A percentile compares a stretch with the other conserved stretches of the same genome.
Evolutionary conservation across 2,329 filamentous ascomycete genomes (phyloP).

Genomic region (Ascochyta viciae-villosae): DNA sequence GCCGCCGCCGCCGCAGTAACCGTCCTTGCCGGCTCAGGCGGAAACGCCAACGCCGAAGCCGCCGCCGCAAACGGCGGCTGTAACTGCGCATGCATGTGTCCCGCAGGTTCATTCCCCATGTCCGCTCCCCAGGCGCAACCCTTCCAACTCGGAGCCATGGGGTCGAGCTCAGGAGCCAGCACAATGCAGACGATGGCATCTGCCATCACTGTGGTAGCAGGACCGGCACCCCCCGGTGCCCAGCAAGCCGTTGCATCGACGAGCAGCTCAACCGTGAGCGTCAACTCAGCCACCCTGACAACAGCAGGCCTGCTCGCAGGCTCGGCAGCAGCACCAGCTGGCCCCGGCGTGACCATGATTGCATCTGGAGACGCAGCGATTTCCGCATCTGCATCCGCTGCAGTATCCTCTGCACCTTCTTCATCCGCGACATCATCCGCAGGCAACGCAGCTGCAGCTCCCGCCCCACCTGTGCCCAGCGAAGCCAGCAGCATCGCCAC

Average conservation of each 20-base stretch:
- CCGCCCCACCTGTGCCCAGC: constrained; percentile 1
- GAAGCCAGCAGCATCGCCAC: constrained; percentile 3
- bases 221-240: constrained; percentile 19
- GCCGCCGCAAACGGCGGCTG: constrained; percentile 31
- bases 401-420: neutral
- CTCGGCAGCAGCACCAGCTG: constrained; percentile 28
- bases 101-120: constrained; percentile 42
- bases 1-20: constrained; percentile 25
- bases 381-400: constrained; percentile 9
- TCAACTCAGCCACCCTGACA: constrained; percentile 34
- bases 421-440: neutral
- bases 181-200: constrained; percentile 36
- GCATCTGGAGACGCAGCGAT: constrained; percentile 20
- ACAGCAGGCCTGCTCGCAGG: constrained; percentile 23
- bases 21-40: constrained; percentile 31
- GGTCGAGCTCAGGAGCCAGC: constrained; percentile 12
- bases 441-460: constrained; percentile 6
- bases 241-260: constrained; percentile 20
- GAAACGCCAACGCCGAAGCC: constrained; percentile 3
- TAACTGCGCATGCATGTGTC: constrained; percentile 42
- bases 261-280: constrained; percentile 16
- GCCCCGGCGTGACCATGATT: constrained; percentile 24
- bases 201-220: constrained; percentile 32
- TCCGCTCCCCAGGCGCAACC: constrained; percentile 32
- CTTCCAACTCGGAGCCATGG: constrained; percentile 37